These are phyloP conservation scores for Collariella sp. DNA, from an alignment of 495 filamentous ascomycete genomes.

Conservation along the genomic window DNA sequence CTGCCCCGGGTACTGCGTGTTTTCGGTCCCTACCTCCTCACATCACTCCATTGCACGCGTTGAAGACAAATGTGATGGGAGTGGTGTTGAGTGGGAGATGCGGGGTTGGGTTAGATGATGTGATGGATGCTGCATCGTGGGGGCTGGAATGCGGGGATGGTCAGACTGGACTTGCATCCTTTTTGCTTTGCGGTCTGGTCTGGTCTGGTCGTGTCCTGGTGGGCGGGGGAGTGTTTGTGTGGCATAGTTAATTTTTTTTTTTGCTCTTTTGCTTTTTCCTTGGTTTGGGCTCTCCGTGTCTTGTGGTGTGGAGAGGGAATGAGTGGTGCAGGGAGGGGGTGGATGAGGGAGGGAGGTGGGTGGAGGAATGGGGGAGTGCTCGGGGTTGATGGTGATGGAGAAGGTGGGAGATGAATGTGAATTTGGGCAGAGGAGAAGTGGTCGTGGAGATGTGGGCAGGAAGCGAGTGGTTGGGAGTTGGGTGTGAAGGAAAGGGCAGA, in stretches of 20 bases:
- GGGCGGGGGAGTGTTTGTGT: not conserved
- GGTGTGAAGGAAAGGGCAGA: not conserved
- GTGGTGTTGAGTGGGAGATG: too few species aligned
- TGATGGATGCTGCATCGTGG: too few species aligned
- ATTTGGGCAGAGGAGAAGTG: not conserved
- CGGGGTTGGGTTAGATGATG: too few species aligned
- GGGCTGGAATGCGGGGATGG: not conserved
- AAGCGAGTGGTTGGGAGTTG: not conserved
- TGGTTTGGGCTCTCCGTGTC: not conserved
- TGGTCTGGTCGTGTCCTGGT: too few species aligned
- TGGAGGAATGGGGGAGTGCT: not conserved
- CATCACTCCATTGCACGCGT: too few species aligned
- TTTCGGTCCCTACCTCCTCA: too few species aligned
- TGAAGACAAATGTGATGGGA: too few species aligned
- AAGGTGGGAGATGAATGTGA: not conserved
- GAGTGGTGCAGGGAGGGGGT: too few species aligned
- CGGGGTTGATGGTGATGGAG: not conserved
- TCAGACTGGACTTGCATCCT: slow-evolving; percentile 3
- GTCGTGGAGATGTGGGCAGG: not conserved
- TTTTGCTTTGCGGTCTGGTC: slow-evolving; percentile 3
- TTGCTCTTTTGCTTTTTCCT: not conserved
- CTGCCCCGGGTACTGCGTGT: too few species aligned
- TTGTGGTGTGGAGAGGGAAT: not conserved
- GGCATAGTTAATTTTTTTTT: not conserved
- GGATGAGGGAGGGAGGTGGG: too few species aligned